These are phyloP conservation scores for Aspergillus ustus DNA, from an alignment of 2,329 filamentous ascomycete species.

Conservation along the genomic window DNA sequence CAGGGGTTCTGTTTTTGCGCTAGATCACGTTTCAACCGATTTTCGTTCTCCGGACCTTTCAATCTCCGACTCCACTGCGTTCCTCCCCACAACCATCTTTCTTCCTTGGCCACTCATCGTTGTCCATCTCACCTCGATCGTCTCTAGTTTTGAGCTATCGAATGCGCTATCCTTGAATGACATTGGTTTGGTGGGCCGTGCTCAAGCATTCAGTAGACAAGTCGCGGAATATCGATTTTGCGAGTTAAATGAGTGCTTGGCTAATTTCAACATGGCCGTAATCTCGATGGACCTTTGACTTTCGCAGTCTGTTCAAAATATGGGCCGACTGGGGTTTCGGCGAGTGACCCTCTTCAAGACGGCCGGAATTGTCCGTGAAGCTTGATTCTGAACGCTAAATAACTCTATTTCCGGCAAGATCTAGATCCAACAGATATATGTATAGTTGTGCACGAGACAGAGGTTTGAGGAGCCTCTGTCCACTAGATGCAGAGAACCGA, in stretches of 20 bases:
- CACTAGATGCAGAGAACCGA: too few species aligned
- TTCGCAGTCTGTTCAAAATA: neutral
- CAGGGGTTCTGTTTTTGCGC: slow-evolving; percentile 18
- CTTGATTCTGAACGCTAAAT: neutral
- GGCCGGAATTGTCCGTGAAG: neutral
- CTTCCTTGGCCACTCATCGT: neutral
- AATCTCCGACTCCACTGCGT: slow-evolving; percentile 3
- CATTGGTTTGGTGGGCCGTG: neutral
- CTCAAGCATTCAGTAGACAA: neutral
- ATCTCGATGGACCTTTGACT: neutral
- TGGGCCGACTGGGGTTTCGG: neutral
- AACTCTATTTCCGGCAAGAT: neutral
- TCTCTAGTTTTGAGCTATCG: slow-evolving; percentile 2
- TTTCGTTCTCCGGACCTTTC: slow-evolving; percentile 1
- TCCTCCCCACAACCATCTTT: slow-evolving; percentile 11
- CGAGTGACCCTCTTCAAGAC: neutral
- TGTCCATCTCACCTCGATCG: neutral
- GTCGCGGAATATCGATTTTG: neutral
- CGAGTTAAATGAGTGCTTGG: neutral
- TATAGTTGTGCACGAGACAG: too few species aligned
- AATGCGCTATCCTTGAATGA: neutral
- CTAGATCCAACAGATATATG: too few species aligned
- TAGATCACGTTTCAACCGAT: slow-evolving; percentile 8
- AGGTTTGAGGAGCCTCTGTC: too few species aligned
- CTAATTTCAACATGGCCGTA: neutral